Conservation (phyloP, 306 rosid genomes). For the Vigna reflexopilosa region DNA sequence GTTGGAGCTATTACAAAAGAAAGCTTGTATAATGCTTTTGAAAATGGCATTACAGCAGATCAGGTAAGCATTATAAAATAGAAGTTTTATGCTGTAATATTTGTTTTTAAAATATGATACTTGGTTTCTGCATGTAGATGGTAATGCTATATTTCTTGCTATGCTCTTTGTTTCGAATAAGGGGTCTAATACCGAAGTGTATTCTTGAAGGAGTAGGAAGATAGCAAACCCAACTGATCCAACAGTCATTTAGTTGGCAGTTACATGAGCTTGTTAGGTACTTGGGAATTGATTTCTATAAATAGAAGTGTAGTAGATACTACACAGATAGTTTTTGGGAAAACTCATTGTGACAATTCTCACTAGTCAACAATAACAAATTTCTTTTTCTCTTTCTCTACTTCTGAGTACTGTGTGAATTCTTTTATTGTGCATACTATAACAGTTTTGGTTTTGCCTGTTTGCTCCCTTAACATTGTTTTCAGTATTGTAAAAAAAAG, state of each 20-base stretch:
- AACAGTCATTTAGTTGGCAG: not conserved
- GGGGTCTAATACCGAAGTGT: not conserved
- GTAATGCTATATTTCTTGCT: conserved; percentile 14
- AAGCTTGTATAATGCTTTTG: conserved; percentile 92
- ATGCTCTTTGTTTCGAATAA: not conserved
- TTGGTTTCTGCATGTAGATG: conserved; percentile 23
- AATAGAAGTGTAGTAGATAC: not conserved
- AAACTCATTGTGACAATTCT: not conserved
- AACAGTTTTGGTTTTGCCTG: not conserved
- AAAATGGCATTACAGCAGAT: conserved; percentile 84
- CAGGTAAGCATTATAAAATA: conserved; percentile 61
- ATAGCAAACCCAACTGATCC: not conserved
- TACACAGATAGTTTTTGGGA: not conserved
- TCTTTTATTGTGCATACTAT: not conserved
- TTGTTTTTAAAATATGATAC: not conserved
- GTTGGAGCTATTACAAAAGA: conserved; percentile 97
- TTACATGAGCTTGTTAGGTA: not conserved
- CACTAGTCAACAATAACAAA: not conserved
- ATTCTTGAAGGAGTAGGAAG: not conserved
- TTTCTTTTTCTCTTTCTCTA: not conserved
- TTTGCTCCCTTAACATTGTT: conserved; percentile 19
- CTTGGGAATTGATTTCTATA: not conserved
- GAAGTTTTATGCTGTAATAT: conserved; percentile 3
- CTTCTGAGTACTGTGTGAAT: not conserved
- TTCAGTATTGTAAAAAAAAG: conserved; percentile 16